phyloP scores from a whole-genome alignment of 2,329 filamentous ascomycete species.

The Sporothrix dimorphospora region DNA sequence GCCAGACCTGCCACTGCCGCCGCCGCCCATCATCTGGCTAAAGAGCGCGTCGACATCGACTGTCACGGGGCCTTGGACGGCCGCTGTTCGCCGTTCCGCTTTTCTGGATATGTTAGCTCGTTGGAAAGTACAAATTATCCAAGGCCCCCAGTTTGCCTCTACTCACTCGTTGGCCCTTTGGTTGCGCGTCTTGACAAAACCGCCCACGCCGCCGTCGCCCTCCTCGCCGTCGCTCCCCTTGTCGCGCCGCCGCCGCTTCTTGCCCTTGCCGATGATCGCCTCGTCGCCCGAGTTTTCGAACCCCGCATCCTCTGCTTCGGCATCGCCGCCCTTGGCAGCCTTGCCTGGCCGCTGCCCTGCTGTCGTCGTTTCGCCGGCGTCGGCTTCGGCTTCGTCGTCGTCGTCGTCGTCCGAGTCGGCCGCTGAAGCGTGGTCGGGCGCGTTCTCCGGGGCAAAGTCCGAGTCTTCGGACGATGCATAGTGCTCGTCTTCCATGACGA shows the following conservation, averaged over 20 bases:
- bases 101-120: conserved; percentile 46
- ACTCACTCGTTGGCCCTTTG: conserved; percentile 67
- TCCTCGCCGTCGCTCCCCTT: conserved; percentile 55
- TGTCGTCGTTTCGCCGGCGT: conserved; percentile 6
- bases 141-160: too few relatives aligned
- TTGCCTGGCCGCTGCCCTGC: conserved; percentile 30
- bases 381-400: conserved; percentile 35
- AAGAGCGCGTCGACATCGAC: conserved; percentile 73
- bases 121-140: too few relatives aligned
- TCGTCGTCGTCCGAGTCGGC: conserved; percentile 51
- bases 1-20: not conserved
- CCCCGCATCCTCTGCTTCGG: conserved; percentile 51
- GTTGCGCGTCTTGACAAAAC: conserved; percentile 71
- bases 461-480: conserved; percentile 75
- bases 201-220: conserved; percentile 62
- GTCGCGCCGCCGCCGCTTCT: conserved; percentile 54
- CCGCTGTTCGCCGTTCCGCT: conserved; percentile 58
- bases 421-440: conserved; percentile 47
- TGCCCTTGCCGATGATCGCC: conserved; percentile 65
- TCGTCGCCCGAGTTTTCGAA: conserved; percentile 75
- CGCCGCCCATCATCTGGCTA: conserved; percentile 63
- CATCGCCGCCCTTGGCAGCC: conserved; percentile 37
- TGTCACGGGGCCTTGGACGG: conserved; percentile 63
- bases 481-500: conserved; percentile 50
- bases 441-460: conserved; percentile 68